A percentile compares a stretch with the other conserved stretches of the same genome.
Conservation (phyloP, 2,329 filamentous ascomycete species). For the Xylaria sp. region DNA sequence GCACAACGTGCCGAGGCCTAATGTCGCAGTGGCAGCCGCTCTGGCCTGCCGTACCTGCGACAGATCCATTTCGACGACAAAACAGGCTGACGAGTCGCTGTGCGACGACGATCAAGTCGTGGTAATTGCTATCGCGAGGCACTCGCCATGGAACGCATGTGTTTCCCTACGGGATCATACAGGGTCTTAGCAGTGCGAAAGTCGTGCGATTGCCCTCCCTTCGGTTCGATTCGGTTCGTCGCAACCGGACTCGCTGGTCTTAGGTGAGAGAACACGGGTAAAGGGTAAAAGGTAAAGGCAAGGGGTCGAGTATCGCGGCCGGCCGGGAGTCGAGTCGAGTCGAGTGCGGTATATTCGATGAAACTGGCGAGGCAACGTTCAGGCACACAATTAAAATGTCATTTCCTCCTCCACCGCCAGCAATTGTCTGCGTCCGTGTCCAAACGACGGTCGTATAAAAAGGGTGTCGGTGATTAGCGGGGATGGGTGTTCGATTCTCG, state of each 20-base stretch:
- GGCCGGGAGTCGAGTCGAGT: not conserved
- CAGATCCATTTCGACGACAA: conserved; percentile 28
- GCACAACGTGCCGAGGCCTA: conserved; percentile 38
- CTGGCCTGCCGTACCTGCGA: conserved; percentile 35
- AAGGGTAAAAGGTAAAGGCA: too few relatives aligned
- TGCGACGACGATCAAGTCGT: conserved; percentile 29
- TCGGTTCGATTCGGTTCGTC: conserved; percentile 6
- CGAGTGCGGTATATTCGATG: conserved; percentile 11
- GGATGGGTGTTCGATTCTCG: conserved; percentile 15
- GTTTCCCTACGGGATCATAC: conserved; percentile 27
- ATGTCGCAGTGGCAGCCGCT: conserved; percentile 25
- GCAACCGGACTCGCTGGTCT: not conserved
- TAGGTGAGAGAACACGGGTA: not conserved
- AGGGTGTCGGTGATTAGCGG: conserved; percentile 5
- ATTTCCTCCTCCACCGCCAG: not conserved
- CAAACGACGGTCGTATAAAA: not conserved
- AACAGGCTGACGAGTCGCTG: conserved; percentile 34
- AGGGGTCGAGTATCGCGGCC: not conserved
- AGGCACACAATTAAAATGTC: conserved; percentile 4
- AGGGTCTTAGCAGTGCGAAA: conserved; percentile 7
- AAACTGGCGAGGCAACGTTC: conserved; percentile 4
- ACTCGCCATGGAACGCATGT: conserved; percentile 40
- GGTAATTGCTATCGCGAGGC: conserved; percentile 33
- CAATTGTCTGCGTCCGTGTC: conserved; percentile 1
- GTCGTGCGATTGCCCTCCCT: conserved; percentile 19